phyloP scores from a whole-genome alignment of 2,329 filamentous ascomycete genomes.

The Fusarium chuoi region DNA sequence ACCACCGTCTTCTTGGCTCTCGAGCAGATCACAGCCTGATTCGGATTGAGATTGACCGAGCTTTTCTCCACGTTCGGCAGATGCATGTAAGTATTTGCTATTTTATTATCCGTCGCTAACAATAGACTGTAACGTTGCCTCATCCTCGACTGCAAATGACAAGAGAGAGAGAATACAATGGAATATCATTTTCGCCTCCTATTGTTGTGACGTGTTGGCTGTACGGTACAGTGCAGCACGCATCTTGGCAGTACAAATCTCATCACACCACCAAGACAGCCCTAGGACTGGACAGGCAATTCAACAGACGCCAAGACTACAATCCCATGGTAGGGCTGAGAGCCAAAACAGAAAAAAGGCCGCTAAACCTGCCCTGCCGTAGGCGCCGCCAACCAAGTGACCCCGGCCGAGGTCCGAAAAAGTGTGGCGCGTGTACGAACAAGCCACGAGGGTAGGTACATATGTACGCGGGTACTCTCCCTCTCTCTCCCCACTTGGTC shows the following conservation, averaged over 20 bases:
- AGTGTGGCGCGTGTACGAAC: constrained; percentile 5
- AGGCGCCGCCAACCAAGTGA: background rate
- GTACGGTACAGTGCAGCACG: no score
- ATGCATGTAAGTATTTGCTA: constrained; percentile 17
- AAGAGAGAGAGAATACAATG: background rate
- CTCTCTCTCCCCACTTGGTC: constrained; percentile 3
- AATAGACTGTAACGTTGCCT: constrained; percentile 18
- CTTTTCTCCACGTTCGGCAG: constrained; percentile 33
- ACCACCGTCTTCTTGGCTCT: background rate
- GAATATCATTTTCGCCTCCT: background rate
- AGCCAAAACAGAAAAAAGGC: constrained; percentile 1
- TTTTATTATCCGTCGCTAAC: background rate
- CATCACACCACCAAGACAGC: constrained; percentile 10
- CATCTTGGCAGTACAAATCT: background rate
- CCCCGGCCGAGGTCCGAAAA: background rate
- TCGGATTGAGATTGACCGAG: constrained; percentile 9
- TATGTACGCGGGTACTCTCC: background rate
- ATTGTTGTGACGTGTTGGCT: background rate
- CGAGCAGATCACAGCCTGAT: constrained; percentile 22
- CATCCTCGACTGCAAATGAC: background rate
- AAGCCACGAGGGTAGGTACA: constrained; percentile 19
- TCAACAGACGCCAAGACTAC: constrained; percentile 17
- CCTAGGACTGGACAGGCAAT: constrained; percentile 18
- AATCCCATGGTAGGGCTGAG: constrained; percentile 21
- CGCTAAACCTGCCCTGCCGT: constrained; percentile 5